Conservation (phyloP, 2,329 filamentous ascomycete species). For the Ceratocystis alfenasii region DNA sequence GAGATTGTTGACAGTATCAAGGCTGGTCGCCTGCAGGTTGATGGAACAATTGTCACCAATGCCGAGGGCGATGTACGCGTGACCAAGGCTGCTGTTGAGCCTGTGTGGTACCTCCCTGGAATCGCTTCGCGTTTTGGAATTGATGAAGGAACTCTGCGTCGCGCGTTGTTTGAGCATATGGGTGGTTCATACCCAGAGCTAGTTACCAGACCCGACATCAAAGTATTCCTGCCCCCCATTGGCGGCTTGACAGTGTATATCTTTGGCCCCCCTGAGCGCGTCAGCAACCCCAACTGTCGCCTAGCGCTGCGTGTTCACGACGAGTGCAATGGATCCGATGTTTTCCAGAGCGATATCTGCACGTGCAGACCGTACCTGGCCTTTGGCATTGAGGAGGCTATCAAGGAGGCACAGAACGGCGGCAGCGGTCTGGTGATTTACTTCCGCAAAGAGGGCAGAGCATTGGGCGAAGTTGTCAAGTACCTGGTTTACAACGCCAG, state of each 20-base stretch:
- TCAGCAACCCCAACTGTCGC: constrained; percentile 71
- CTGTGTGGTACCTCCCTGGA: constrained; percentile 77
- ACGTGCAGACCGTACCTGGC: constrained; percentile 92
- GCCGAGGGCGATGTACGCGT: constrained; percentile 77
- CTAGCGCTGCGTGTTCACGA: constrained; percentile 74
- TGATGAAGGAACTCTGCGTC: constrained; percentile 75
- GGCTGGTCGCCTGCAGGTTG: constrained; percentile 58
- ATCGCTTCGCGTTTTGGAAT: constrained; percentile 91
- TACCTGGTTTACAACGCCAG: constrained; percentile 71
- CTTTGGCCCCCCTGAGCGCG: constrained; percentile 88
- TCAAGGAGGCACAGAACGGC: constrained; percentile 90
- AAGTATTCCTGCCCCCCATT: constrained; percentile 89
- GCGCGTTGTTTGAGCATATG: constrained; percentile 86
- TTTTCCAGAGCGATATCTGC: constrained; percentile 96
- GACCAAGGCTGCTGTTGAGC: constrained; percentile 94
- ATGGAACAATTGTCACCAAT: constrained; percentile 86
- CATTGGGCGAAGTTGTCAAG: constrained; percentile 89
- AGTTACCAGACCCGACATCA: constrained; percentile 88
- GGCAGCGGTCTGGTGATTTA: constrained; percentile 95
- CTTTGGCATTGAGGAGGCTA: constrained; percentile 93
- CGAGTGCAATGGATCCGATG: constrained; percentile 89
- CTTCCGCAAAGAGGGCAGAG: constrained; percentile 93
- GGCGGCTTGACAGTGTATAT: constrained; percentile 90
- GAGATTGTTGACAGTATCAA: constrained; percentile 84
- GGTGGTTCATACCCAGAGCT: constrained; percentile 94